Percentiles rank a stretch among this genome's conserved stretches.
Conservation (phyloP, 192 early-diverging fungal species). For the Coemansia sp. region DNA sequence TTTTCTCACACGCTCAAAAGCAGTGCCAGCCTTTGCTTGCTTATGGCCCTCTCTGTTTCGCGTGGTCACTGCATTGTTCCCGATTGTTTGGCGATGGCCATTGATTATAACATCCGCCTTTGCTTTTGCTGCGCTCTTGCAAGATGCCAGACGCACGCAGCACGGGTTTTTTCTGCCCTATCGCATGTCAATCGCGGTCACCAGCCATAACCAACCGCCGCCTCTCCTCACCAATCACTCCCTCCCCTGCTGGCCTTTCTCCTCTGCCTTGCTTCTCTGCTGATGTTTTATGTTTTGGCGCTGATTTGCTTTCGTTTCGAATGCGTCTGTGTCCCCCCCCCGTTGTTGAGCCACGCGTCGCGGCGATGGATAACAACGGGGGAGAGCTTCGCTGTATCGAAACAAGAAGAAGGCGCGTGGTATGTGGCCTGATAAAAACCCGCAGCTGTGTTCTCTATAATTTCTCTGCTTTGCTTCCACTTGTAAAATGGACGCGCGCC, state of each 20-base stretch:
- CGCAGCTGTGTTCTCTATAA: no score
- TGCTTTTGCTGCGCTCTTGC: neutral
- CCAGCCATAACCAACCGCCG: neutral
- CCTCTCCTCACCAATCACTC: neutral
- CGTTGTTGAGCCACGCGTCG: no score
- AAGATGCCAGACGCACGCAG: neutral
- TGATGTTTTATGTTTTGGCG: neutral
- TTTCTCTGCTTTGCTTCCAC: neutral
- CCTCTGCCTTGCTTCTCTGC: neutral
- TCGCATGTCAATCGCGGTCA: neutral
- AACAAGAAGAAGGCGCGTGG: no score
- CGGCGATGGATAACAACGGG: no score
- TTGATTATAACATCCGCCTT: neutral
- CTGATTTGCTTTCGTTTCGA: no score
- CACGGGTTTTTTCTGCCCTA: neutral
- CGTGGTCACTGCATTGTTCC: neutral
- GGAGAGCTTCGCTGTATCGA: no score
- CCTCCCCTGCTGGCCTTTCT: no score
- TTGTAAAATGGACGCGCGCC: neutral
- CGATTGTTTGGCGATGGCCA: neutral
- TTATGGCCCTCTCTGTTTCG: neutral
- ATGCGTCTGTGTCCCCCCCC: no score
- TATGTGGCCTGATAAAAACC: neutral
- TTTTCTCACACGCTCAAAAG: neutral
- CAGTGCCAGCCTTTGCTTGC: neutral